phyloP scores from a whole-genome alignment of 768 basidiomycete genomes.

The Xerocomus brunneocitrinus region DNA sequence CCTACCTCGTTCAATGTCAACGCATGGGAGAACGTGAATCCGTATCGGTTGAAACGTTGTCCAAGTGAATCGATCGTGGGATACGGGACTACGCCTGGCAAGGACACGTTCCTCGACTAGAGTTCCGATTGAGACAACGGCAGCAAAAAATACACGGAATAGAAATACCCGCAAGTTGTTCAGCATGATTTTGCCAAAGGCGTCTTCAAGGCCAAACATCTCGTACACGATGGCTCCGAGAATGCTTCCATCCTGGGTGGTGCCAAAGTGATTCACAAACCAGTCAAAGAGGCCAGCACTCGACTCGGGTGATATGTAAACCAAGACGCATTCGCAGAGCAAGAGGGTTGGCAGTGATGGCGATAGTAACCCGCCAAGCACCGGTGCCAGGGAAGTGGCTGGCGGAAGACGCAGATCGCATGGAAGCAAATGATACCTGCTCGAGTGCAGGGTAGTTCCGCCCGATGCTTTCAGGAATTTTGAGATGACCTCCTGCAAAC shows the following conservation, averaged over 20 bases:
- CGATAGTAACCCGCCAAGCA: constrained; percentile 45
- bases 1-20: constrained; percentile 70
- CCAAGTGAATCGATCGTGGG: constrained; percentile 50
- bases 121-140: neutral
- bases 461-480: neutral
- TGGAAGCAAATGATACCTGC: constrained; percentile 63
- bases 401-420: constrained; percentile 68
- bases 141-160: neutral
- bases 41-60: constrained; percentile 52
- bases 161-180: constrained; percentile 70
- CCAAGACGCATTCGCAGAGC: constrained; percentile 89
- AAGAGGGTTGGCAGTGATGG: constrained; percentile 67
- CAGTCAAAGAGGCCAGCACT: constrained; percentile 62
- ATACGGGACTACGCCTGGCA: constrained; percentile 72
- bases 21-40: constrained; percentile 53
- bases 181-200: constrained; percentile 92
- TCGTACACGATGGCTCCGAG: constrained; percentile 77
- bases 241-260: constrained; percentile 2
- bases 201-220: constrained; percentile 85
- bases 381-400: constrained; percentile 39
- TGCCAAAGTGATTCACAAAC: constrained; percentile 56
- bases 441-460: constrained; percentile 44
- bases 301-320: constrained; percentile 65
- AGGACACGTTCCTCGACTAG: constrained; percentile 64
- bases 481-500: neutral